phyloP scores from a whole-genome alignment of 2,329 filamentous ascomycete species.

The Ophiocordyceps camponoti-saundersi region DNA sequence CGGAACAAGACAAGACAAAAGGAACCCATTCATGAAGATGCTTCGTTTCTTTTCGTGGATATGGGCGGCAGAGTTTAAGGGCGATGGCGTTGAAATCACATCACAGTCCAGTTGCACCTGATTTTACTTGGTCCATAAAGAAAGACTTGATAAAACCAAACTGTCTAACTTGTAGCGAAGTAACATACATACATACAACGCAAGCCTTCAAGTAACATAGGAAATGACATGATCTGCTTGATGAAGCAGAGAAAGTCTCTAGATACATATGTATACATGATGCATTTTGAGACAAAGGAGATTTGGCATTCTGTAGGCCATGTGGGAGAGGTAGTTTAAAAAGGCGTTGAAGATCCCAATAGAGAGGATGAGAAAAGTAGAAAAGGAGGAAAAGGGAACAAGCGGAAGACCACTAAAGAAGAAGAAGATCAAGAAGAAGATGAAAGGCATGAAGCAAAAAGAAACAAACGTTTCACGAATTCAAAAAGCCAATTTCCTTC shows the following conservation, averaged over 20 bases:
- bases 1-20: too few species aligned
- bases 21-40: too few species aligned
- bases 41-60: too few species aligned
- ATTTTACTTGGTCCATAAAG: too few species aligned
- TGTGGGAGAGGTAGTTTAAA: neutral
- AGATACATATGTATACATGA: neutral
- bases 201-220: neutral
- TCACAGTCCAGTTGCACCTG: too few species aligned
- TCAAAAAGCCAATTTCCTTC: slow-evolving; percentile 2
- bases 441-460: neutral
- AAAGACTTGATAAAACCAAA: neutral
- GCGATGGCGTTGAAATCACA: too few species aligned
- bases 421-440: neutral
- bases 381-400: neutral
- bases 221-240: neutral
- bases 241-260: neutral
- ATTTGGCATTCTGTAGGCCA: neutral
- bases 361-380: neutral
- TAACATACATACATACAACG: neutral
- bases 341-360: too few species aligned
- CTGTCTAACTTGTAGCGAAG: neutral
- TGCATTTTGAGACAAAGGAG: neutral
- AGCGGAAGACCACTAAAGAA: neutral
- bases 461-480: neutral
- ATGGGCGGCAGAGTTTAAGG: too few species aligned